Evolutionary conservation across 2,329 filamentous ascomycete genomes (phyloP).

Genomic region (Bipolaris cookei): DNA sequence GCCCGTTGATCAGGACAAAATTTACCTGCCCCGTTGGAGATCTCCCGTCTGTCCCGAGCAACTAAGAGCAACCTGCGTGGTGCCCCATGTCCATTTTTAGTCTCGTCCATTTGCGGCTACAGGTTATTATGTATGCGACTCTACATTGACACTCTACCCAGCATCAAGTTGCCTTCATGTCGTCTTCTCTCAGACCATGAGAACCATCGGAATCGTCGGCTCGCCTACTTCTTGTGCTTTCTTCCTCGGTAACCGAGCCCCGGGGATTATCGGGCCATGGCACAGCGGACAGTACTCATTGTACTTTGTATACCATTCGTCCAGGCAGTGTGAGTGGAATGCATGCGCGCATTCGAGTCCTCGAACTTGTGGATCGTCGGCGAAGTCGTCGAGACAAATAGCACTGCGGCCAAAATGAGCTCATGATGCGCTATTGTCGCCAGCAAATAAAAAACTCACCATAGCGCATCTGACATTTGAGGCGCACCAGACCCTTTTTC

Average conservation of each 20-base stretch:
- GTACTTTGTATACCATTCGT: conserved; percentile 47
- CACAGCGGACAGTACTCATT: conserved; percentile 51
- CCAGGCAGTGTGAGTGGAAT: conserved; percentile 47
- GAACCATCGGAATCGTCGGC: conserved; percentile 25
- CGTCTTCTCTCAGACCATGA: conserved; percentile 32
- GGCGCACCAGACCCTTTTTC: conserved; percentile 24
- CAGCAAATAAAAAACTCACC: conserved; percentile 22
- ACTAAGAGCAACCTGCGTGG: not conserved
- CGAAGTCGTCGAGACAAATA: conserved; percentile 48
- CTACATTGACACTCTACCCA: not conserved
- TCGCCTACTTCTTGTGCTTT: conserved; percentile 14
- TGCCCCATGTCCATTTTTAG: not conserved
- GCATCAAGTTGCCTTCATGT: not conserved
- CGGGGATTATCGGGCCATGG: conserved; percentile 46
- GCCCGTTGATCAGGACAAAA: not conserved
- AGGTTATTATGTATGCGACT: too few species aligned
- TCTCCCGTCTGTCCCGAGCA: not conserved
- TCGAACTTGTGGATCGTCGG: conserved; percentile 42
- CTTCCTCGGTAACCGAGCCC: conserved; percentile 16
- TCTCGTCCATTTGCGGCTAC: not conserved
- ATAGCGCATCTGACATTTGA: conserved; percentile 32
- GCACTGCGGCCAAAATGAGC: conserved; percentile 32
- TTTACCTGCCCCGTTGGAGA: not conserved
- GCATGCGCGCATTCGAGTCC: conserved; percentile 46
- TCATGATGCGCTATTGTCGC: not conserved